These are phyloP conservation scores for Paraurostyla sp. DNA, from an alignment of 73 alveolate genomes.

Conservation along the genomic window DNA sequence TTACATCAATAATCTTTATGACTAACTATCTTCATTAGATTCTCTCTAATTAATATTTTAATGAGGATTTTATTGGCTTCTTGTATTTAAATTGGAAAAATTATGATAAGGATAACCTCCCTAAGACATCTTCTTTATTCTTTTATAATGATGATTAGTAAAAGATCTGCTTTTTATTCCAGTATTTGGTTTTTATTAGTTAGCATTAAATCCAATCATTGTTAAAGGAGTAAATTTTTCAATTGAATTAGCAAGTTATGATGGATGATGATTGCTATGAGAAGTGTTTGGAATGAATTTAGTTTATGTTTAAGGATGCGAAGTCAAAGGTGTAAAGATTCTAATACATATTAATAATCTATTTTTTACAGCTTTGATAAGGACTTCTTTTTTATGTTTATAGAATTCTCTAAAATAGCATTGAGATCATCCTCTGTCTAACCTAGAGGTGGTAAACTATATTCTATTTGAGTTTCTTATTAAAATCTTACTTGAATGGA, in stretches of 20 bases:
- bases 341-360: background rate
- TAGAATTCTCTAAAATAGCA: background rate
- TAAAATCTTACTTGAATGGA: constrained; percentile 6
- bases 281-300: background rate
- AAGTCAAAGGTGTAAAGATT: constrained; percentile 14
- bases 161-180: background rate
- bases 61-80: background rate
- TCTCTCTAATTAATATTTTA: background rate
- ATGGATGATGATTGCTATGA: background rate
- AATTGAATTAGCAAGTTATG: background rate
- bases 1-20: background rate
- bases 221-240: background rate
- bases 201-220: background rate
- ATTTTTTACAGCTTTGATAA: background rate
- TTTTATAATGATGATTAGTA: constrained; percentile 33
- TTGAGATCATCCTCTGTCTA: background rate
- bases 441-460: constrained; percentile 21
- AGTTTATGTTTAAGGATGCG: too few relatives aligned
- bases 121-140: constrained; percentile 9
- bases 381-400: background rate
- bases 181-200: too few relatives aligned
- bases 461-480: background rate
- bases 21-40: background rate
- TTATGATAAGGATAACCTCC: constrained; percentile 6
- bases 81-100: background rate